Conservation (phyloP, 2,329 filamentous ascomycete species). For the Botryotinia calthae region DNA sequence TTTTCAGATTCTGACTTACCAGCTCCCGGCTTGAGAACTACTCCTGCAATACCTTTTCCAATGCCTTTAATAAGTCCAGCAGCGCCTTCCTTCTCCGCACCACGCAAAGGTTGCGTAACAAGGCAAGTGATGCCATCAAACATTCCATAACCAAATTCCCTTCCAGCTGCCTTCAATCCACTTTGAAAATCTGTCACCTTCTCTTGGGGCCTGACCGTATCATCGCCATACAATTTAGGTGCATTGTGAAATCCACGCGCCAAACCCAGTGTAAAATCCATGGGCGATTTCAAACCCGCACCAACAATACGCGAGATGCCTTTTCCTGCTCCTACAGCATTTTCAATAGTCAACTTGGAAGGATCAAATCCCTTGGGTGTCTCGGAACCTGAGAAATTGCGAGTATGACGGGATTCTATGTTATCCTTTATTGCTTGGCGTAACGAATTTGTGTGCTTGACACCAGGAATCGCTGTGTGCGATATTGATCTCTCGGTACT, state of each 20-base stretch:
- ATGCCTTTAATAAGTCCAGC: constrained; percentile 74
- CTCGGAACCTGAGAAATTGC: constrained; percentile 24
- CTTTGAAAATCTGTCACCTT: constrained; percentile 76
- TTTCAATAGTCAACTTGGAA: constrained; percentile 48
- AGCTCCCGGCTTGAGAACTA: constrained; percentile 78
- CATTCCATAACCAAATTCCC: constrained; percentile 73
- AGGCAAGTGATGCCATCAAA: constrained; percentile 81
- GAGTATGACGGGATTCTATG: constrained; percentile 23
- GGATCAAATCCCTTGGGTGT: constrained; percentile 31
- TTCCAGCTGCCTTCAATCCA: constrained; percentile 74
- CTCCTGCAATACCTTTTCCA: constrained; percentile 77
- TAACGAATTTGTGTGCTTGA: constrained; percentile 31
- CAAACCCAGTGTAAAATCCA: constrained; percentile 80
- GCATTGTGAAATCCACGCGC: constrained; percentile 87
- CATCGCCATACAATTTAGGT: constrained; percentile 80
- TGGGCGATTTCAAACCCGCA: constrained; percentile 74
- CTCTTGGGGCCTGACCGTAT: constrained; percentile 72
- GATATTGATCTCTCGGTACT: constrained; percentile 24
- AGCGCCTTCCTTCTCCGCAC: constrained; percentile 61
- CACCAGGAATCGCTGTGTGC: background rate
- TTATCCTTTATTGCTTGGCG: constrained; percentile 36
- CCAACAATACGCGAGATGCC: constrained; percentile 70
- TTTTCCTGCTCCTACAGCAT: constrained; percentile 54
- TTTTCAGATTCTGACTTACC: constrained; percentile 47
- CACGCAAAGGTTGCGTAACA: constrained; percentile 72